Base-by-base conservation (phyloP, 2,329 filamentous ascomycete genomes). In the Botrytis deweyae region DNA sequence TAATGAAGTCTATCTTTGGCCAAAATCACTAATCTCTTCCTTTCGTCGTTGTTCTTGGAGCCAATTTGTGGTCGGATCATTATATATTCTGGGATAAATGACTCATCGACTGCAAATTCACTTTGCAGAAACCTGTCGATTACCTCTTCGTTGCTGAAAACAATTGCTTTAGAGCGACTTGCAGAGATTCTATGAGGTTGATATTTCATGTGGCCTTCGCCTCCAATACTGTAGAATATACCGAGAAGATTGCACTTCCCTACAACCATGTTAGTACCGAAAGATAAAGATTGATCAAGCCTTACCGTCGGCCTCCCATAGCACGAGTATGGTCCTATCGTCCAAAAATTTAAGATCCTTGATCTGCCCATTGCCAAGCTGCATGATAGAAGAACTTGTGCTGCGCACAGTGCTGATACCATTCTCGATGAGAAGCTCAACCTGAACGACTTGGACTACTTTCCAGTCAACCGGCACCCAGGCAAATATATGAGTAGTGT, bases 321-420 rank as follows among this genome's bases (percentile, higher is more conserved):
- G 72, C 1, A 80, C 71, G 7, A 81, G 66, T n/a, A 82, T 46
- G 14, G 58, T 73, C n/a, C 33, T 72, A 55, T 79, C 75, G 63
- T 81, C 76, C 14, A 78, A 73, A 55, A 82, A 78, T 69, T 79
- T 81, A 18, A 81, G 49, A 74, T 81, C 81, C 70, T 77, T 79
- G 49, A 82, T 76, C 22, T 61, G 68, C 22, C 81, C 81, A 74
- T 77, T 72, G 36, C 79, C 79, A 65, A 82, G 74, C 58, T 79
- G 74, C 14, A 82, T 44, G 29, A 66, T 58, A 58, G 77, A 72
- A 38, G 75, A 76, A 63, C 77, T 75, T 10, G 76, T 74, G n/a
- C 66, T 68, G 16, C 75, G 66, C 12, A 78, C 65, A 52, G 75
- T 76, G 69, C 81, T 82, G 18, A 81, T 78, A 20, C 81, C 80